Evolutionary conservation across 371 early-diverging fungal genomes (phyloP), one percentile per base, ranked within the genome.

Genomic region (Fennellomyces sp.): DNA sequence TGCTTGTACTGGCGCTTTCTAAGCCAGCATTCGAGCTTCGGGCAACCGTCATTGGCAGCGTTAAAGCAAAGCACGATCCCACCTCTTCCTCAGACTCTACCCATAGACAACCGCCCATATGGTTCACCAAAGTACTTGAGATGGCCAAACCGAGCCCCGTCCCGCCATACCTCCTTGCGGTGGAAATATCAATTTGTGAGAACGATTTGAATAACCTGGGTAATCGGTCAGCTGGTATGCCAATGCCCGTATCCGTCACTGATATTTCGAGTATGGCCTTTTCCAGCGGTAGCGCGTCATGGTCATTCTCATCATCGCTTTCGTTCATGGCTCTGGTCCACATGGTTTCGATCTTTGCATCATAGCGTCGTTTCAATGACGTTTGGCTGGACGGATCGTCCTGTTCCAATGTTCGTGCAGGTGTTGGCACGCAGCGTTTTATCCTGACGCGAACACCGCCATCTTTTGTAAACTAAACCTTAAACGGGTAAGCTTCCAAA

Each of bases 21-120:
- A 59, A 57, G 21, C 64, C 69, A 8, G 50, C 56, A 49, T 56
- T 30, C 35, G 25, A 58, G 11, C 51, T 45, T 19, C 64, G 57
- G 11, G 79, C 73, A 13, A 78, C 60, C 5, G 80, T 69, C 60
- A 85, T 69, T 10, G 85, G 85, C 27, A 85, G 60, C 2, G 85
- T 83, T 30, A 83, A 69, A 5, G 85, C 82, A 49, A 85, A 85
- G 5, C 82, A 57, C 0, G 83, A 82, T 25, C 85, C 85, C 26
- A 67, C 64, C 4, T 70, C 70, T 60, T 80, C 75, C 33, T 83
- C 83, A 23, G 83, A 83, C 56, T 85, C 85, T 3, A 85, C 85
- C 85, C 85, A 85, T 6, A 85, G 61, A 28, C 82, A 77, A 10
- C 85, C 85, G 12, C 83, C 83, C 85, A 85, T 85, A 51, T 77